Conservation (phyloP, 345 rosid genomes). For the Eucalyptus shirleyi region DNA sequence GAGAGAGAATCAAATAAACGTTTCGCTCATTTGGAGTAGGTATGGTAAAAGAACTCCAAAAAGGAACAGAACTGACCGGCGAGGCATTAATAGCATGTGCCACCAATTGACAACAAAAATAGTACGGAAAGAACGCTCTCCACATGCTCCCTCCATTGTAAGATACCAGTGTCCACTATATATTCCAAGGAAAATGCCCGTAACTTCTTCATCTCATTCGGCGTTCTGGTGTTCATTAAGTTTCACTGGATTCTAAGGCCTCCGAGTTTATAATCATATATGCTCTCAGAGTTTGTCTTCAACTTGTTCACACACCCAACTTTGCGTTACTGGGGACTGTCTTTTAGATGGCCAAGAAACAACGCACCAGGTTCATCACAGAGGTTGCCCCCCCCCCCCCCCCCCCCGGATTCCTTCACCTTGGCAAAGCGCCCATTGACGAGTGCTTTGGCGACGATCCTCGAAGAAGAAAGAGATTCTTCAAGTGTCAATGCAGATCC, state of each 20-base stretch:
- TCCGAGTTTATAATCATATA: not conserved
- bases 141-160: not conserved
- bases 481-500: not conserved
- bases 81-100: not conserved
- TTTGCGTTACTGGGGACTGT: not conserved
- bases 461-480: constrained; percentile 34
- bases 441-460: constrained; percentile 28
- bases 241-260: not conserved
- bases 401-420: constrained; percentile 10
- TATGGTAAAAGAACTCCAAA: not conserved
- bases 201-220: not conserved
- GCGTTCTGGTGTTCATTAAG: not conserved
- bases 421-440: constrained; percentile 17
- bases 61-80: not conserved
- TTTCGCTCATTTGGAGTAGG: not conserved
- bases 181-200: not conserved
- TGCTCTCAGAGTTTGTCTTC: not conserved
- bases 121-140: not conserved
- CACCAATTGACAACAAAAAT: not conserved
- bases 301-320: not conserved
- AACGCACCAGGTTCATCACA: constrained; percentile 13
- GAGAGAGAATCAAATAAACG: not conserved
- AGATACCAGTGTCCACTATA: not conserved
- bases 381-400: constrained; percentile 62
- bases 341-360: constrained; percentile 1